Percentiles rank a stretch among this genome's conserved stretches.
phyloP scores from a whole-genome alignment of 2,329 filamentous ascomycete species.

The Juglanconis oblonga region DNA sequence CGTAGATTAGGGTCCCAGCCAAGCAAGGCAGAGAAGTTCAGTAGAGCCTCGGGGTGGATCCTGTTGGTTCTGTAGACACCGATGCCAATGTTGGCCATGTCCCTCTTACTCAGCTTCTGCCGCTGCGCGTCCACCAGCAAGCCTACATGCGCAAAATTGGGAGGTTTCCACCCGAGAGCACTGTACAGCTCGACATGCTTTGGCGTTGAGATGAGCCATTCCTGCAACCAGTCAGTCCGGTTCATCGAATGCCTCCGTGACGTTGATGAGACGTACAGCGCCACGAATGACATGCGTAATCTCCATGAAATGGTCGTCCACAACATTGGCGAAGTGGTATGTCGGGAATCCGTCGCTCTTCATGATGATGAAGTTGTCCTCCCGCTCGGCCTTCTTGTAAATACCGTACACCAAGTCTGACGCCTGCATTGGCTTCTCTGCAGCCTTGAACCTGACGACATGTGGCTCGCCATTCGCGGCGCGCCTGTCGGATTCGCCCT shows the following conservation, averaged over 20 bases:
- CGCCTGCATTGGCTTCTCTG: constrained; percentile 61
- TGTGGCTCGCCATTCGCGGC: constrained; percentile 68
- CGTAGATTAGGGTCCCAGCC: constrained; percentile 71
- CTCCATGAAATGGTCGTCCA: constrained; percentile 92
- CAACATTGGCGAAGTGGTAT: constrained; percentile 95
- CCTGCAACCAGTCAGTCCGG: constrained; percentile 40
- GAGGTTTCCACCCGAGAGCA: constrained; percentile 71
- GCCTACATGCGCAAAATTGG: constrained; percentile 77
- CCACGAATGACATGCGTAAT: constrained; percentile 95
- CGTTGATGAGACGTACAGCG: constrained; percentile 53
- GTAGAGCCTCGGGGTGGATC: constrained; percentile 48
- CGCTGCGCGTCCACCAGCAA: constrained; percentile 66
- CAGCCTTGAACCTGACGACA: constrained; percentile 72
- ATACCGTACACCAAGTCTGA: constrained; percentile 77
- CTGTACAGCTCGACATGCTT: constrained; percentile 69
- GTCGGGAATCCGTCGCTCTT: constrained; percentile 93
- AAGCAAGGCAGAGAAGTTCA: constrained; percentile 81
- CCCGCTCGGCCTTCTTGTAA: constrained; percentile 51
- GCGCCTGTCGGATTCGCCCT: constrained; percentile 66
- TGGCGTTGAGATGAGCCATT: constrained; percentile 95
- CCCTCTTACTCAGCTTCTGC: constrained; percentile 84
- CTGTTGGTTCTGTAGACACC: constrained; percentile 46
- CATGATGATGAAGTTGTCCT: constrained; percentile 84
- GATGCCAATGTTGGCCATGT: constrained; percentile 49
- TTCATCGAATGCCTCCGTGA: background rate